Percentiles rank a stretch among this genome's conserved stretches.
These are phyloP conservation scores for Claviceps humidiphila DNA, from an alignment of 2,329 filamentous ascomycete genomes.

Conservation along the genomic window DNA sequence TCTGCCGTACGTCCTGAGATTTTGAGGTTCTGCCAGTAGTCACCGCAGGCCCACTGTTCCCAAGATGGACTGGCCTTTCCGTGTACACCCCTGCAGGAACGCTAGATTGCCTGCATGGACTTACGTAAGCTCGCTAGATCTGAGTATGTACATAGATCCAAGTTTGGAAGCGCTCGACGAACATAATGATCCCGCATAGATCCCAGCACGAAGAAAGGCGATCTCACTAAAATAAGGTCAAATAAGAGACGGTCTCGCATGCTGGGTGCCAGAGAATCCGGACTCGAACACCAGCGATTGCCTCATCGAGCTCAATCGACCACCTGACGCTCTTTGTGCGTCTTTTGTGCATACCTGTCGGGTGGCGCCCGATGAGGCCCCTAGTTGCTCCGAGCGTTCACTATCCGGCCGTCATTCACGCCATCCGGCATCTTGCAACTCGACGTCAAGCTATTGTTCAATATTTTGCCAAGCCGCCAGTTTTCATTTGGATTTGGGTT, in stretches of 20 bases:
- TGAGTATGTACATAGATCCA: no score
- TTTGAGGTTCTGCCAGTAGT: constrained; percentile 23
- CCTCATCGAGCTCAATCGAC: constrained; percentile 24
- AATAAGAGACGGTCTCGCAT: no score
- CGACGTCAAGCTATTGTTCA: constrained; percentile 9
- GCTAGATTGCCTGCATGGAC: background rate
- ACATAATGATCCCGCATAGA: no score
- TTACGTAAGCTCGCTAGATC: background rate
- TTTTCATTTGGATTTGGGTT: background rate
- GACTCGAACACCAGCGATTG: constrained; percentile 12
- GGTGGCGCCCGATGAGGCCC: constrained; percentile 22
- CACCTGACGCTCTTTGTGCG: constrained; percentile 25
- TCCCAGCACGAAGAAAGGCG: no score
- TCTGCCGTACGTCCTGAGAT: constrained; percentile 13
- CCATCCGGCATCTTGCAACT: constrained; percentile 12
- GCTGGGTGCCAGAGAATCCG: no score
- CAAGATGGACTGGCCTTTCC: constrained; percentile 5
- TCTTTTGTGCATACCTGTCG: constrained; percentile 19
- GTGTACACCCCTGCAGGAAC: background rate
- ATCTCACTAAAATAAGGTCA: no score
- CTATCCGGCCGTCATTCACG: constrained; percentile 17
- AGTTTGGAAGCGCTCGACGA: no score
- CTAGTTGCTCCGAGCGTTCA: constrained; percentile 21
- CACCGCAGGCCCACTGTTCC: constrained; percentile 19
- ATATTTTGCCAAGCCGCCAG: constrained; percentile 3